Evolutionary conservation across 2,329 filamentous ascomycete species (phyloP).

Genomic region (Phoma sp.): DNA sequence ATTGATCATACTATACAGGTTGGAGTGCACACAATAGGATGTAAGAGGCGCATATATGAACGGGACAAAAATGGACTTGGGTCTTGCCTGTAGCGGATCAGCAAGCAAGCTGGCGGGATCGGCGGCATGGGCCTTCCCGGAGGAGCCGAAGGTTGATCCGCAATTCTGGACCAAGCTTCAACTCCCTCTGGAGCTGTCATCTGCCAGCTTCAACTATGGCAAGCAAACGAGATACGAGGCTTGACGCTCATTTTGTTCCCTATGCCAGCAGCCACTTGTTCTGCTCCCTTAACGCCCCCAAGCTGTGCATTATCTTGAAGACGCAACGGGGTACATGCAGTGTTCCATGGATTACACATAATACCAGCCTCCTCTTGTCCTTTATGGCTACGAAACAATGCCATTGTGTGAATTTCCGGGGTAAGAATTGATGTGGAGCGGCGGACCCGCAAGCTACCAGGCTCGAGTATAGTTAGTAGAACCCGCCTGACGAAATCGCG

Average conservation of each 20-base stretch:
- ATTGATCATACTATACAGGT: background rate
- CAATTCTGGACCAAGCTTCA: background rate
- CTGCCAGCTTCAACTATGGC: background rate
- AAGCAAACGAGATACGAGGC: background rate
- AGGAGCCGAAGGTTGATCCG: constrained; percentile 2
- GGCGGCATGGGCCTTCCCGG: constrained; percentile 10
- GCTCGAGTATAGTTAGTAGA: background rate
- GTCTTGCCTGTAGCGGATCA: background rate
- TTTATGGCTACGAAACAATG: constrained; percentile 1
- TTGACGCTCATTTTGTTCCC: no score
- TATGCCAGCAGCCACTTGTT: background rate
- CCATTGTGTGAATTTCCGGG: background rate
- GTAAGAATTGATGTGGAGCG: background rate
- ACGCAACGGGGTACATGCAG: background rate
- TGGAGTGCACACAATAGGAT: background rate
- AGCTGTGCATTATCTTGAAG: background rate
- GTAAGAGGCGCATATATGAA: no score
- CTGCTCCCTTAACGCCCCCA: background rate
- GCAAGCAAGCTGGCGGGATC: background rate
- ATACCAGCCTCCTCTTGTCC: background rate
- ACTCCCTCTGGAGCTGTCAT: background rate
- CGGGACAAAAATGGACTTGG: no score
- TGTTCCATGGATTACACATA: background rate
- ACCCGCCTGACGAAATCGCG: background rate
- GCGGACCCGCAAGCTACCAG: background rate